Evolutionary conservation across 83 land plant genomes (phyloP), one percentile per base, ranked within the genome.

Genomic region (Thuja plicata): DNA sequence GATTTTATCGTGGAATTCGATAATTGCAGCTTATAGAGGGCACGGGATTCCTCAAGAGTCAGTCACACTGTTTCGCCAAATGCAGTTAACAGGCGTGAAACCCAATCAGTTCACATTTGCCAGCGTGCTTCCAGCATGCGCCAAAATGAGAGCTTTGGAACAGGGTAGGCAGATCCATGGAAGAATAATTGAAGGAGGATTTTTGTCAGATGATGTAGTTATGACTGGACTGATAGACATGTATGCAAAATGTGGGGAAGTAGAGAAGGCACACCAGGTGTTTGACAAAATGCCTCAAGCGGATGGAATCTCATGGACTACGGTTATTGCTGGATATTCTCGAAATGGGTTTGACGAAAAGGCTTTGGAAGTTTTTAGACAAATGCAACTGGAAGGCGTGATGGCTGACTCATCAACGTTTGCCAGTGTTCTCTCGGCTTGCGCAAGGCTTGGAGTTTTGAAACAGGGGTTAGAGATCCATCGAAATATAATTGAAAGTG

Each of bases 1-100:
- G 62, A 89, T 89, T 32, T 86, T 93, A 45, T 78, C 93, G 1
- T 91, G 91, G 90, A 91, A 91, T 55, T 37, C 87, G 54, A 77
- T 92, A 19, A 90, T 93, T 78, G 84, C 91, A 21, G 93, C 93
- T 66, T 80, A 89, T 32, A 21, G 80, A 21, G 82, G 66, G 13
- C 80, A 87, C 46, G 94, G 92, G 40, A 8, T 66, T 48, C 73
- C 87, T 37, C 54, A 50, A 11, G 38, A 89, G 41, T 90, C 93
- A 10, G 43, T 91, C 10, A 66, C 73, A 24, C 10, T 66, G 73
- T 66, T 66, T 66, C 73, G n/a, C 73, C 73, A 66, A 66, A 66
- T 92, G 93, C 90, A 90, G 35, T 8, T 52, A 80, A 54, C 21
- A 50, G 91, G 88, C 34, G 88, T 87, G 52, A 89, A 45, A 34